These are phyloP conservation scores for Misopates orontium DNA, from an alignment of 257 asterid species.

Conservation along the genomic window DNA sequence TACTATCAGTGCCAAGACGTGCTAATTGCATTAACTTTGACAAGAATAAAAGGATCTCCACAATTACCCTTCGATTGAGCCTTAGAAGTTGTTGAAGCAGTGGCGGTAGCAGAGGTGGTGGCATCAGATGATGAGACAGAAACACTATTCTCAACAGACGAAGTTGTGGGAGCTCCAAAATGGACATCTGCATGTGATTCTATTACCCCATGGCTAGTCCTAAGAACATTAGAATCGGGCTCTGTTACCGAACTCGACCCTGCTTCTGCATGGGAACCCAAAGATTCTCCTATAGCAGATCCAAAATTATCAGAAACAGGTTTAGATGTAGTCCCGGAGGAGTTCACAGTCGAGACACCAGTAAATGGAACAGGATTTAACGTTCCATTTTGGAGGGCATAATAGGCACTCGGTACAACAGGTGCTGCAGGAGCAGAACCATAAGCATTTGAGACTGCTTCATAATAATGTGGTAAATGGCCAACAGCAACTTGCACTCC, in stretches of 20 bases:
- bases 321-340: conserved; percentile 40
- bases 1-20: not conserved
- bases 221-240: conserved; percentile 28
- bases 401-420: conserved; percentile 55
- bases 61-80: conserved; percentile 66
- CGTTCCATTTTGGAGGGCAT: conserved; percentile 56
- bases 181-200: conserved; percentile 33
- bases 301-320: conserved; percentile 30
- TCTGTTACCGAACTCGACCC: conserved; percentile 38
- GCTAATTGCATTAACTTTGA: conserved; percentile 15
- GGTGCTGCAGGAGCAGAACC: conserved; percentile 51
- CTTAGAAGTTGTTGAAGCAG: conserved; percentile 52
- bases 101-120: conserved; percentile 26
- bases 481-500: conserved; percentile 54
- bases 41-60: conserved; percentile 4
- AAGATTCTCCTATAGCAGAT: conserved; percentile 34
- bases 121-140: conserved; percentile 44
- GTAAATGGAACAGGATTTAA: conserved; percentile 39
- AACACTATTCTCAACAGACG: conserved; percentile 28
- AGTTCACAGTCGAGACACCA: conserved; percentile 31
- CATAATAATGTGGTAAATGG: conserved; percentile 64
- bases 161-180: conserved; percentile 35
- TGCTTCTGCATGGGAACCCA: conserved; percentile 32
- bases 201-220: conserved; percentile 25
- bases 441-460: conserved; percentile 49